Evolutionary conservation across 345 rosid species (phyloP).

Genomic region (Ceriops zippeliana): DNA sequence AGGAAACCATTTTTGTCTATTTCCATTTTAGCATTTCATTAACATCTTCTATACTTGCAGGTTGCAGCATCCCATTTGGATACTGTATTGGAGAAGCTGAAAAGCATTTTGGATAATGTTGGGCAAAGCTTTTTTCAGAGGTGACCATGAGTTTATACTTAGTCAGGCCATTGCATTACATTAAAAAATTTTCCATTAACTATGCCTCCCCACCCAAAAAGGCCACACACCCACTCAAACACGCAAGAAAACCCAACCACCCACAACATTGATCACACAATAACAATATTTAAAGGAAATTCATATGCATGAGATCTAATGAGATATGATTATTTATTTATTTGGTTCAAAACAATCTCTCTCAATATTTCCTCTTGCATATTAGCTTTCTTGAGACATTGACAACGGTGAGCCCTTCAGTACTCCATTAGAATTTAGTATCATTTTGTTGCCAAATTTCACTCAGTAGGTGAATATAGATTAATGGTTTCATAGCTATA

Average conservation of each 20-base stretch:
- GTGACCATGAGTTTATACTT: constrained; percentile 31
- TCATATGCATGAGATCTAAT: no score
- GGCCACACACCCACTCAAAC: no score
- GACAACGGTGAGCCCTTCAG: neutral
- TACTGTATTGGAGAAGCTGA: constrained; percentile 87
- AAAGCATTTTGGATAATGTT: constrained; percentile 75
- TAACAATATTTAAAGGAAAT: no score
- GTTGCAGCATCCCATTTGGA: constrained; percentile 98
- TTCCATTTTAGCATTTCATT: constrained; percentile 12
- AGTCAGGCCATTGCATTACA: no score
- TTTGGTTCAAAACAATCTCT: neutral
- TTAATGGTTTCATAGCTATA: neutral
- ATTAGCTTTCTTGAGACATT: neutral
- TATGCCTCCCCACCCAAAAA: no score
- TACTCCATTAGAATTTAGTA: neutral
- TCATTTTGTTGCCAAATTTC: neutral
- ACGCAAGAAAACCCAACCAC: no score
- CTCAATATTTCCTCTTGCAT: neutral
- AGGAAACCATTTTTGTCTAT: neutral
- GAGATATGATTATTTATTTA: neutral
- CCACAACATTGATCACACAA: no score
- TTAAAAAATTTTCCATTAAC: no score
- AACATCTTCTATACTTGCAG: constrained; percentile 40
- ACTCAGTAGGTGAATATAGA: neutral
- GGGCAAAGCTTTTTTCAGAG: constrained; percentile 78